Base-by-base conservation (phyloP, 225 moss, liverwort and hornwort genomes). In the Sphagnum contortum region DNA sequence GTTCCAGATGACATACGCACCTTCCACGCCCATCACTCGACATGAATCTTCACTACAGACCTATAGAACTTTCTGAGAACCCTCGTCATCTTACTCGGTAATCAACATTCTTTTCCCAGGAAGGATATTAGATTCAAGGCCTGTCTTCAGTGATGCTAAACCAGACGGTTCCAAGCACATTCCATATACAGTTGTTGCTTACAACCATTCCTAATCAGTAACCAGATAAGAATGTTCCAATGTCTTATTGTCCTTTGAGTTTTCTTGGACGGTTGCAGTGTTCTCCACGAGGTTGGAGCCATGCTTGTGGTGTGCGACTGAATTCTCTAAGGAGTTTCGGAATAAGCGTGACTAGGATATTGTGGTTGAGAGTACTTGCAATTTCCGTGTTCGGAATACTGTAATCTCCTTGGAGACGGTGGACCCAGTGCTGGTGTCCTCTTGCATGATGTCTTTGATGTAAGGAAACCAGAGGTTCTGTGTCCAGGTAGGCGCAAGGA, bases 1-100 rank as follows among this genome's bases (percentile, higher is more conserved):
- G 90, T 85, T 64, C 96, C 96, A 69, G 93, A 98, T 9, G 96
- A 98, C 57, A 92, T 98, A 92, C 93, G 93, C 88, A 85, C 48
- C 71, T 55, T 66, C 74, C 46, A 65, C 49, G 58, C 44, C 47
- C 8, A 57, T 57, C 48, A 71, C 72, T 60, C 67, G 54, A 46
- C 46, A 61, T 87, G 61, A 84, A 74, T 52, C 52, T 52, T 52
- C 52, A 52, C 6, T 52, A 6, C 0, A 29, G 29, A 29, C 29
- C 29, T 29, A 29, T 29, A 29, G 29, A 29, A 29, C 29, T 29
- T 29, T 29, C 29, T 29, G 29, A 29, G 29, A 29, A 29, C 29
- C 29, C 29, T 29, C 29, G 29, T 29, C 29, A 0, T 29, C 29
- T 29, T 29, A 29, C 29, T 29, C 29, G 29, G 29, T 29, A 29